Conservation (phyloP, 352 stramenopile genomes). For the Globisporangium lucens region DNA sequence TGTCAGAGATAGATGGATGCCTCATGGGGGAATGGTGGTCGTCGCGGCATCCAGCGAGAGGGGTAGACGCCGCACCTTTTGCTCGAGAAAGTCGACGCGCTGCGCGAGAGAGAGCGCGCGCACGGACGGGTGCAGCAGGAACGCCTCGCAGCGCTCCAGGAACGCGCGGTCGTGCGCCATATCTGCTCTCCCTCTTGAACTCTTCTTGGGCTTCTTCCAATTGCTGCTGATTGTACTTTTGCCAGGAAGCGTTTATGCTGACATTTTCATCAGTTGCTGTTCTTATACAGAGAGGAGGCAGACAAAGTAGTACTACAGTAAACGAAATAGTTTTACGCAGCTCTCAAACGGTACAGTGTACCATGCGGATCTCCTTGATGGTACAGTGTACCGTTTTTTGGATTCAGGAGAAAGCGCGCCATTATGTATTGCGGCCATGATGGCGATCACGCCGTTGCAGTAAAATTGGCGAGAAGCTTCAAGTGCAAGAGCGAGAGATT, state of each 20-base stretch:
- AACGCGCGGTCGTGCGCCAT: conserved; percentile 36
- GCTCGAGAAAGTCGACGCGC: conserved; percentile 72
- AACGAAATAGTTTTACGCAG: not conserved
- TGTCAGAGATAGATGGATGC: not conserved
- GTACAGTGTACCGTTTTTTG: not conserved
- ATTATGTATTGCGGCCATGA: not conserved
- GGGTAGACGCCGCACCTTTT: conserved; percentile 33
- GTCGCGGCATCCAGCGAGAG: not conserved
- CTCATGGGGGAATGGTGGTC: not conserved
- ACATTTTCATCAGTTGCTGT: conserved; percentile 5
- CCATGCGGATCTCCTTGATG: not conserved
- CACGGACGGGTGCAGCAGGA: conserved; percentile 64
- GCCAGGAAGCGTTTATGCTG: conserved; percentile 7
- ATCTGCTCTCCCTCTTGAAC: not conserved
- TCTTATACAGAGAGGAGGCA: not conserved
- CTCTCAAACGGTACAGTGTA: not conserved
- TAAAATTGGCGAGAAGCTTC: not conserved
- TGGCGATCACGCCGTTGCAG: conserved; percentile 6
- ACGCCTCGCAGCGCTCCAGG: conserved; percentile 61
- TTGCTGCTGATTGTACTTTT: conserved; percentile 6
- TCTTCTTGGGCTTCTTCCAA: not conserved
- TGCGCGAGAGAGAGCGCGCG: conserved; percentile 61
- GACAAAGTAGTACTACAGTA: not conserved
- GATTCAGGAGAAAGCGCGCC: conserved; percentile 1
- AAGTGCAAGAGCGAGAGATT: not conserved